Base-by-base conservation (phyloP, 164 flowering plant species). In the Litsea cubeba region DNA sequence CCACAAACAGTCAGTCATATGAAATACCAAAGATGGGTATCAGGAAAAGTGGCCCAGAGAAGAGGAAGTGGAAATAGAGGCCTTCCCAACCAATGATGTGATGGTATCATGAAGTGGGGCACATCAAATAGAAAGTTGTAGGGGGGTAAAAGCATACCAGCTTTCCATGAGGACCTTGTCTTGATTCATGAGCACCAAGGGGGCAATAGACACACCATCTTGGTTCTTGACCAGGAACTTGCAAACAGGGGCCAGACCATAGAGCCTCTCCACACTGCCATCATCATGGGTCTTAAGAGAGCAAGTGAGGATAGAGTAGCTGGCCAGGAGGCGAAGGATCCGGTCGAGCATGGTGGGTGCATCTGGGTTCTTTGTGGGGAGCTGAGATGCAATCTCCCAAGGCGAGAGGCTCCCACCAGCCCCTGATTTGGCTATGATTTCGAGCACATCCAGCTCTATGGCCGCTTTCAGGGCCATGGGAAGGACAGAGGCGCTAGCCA, bases 161-260 rank as follows among this genome's bases (percentile, higher is more conserved):
- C 99, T 93, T 71, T 91, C 97, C 98, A 95, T 89, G 76, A 88
- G 88, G 69, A 95, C 86, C 82, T 90, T 90, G 72, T 95, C 98
- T 60, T 90, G 97, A 74, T 90, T 91, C 96, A 93, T 87, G 69
- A 90, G 94, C 60, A 76, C 72, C 20, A 93, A 81, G 25, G 93
- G 80, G 5, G 90, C 82, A 57, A 91, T 62, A 24, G 92, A 83
- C 22, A 87, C 96, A 2, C 97, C 96, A 79, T 88, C 93, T 12
- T 83, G 78, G 68, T 90, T 89, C 85, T 81, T 88, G 11, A 87
- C 83, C 85, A 93, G 72, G 86, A 76, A 95, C 81, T 87, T 88
- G 76, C 90, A 80, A 11, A 88, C 98, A 0, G 95, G 94, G 8
- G 88, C 90, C 3, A 90, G 83, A 1, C 95, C 95, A 69, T 95